Evolutionary conservation across 192 early-diverging fungal species (phyloP).

Genomic region (Dimargaris verticillata): DNA sequence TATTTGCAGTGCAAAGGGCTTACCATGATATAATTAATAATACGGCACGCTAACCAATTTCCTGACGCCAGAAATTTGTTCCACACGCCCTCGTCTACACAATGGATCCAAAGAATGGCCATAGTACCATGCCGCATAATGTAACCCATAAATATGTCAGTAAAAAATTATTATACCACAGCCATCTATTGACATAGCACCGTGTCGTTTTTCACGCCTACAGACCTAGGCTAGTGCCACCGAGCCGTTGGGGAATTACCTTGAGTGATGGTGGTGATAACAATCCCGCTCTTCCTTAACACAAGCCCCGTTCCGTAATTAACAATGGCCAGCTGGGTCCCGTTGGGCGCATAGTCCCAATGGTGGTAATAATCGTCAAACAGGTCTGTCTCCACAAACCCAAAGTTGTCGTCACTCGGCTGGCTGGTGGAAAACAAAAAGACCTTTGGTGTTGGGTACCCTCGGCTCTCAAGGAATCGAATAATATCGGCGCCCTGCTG

Average conservation of each 20-base stretch:
- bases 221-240: background rate
- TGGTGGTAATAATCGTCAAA: background rate
- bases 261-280: background rate
- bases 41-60: background rate
- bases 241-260: background rate
- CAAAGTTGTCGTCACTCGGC: background rate
- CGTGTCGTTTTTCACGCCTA: background rate
- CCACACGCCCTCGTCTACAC: conserved; percentile 1
- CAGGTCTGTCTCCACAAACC: conserved; percentile 1
- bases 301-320: background rate
- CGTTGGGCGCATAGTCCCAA: conserved; percentile 7
- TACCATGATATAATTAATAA: background rate
- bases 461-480: background rate
- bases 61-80: background rate
- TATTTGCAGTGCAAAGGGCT: background rate
- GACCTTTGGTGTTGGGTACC: background rate
- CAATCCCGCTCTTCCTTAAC: background rate
- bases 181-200: background rate
- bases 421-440: background rate
- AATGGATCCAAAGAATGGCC: background rate
- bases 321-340: background rate
- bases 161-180: background rate
- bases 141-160: background rate
- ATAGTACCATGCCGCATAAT: background rate
- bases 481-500: background rate